Conservation (phyloP, 2,329 filamentous ascomycete genomes). For the Boeremia lycopersici region DNA sequence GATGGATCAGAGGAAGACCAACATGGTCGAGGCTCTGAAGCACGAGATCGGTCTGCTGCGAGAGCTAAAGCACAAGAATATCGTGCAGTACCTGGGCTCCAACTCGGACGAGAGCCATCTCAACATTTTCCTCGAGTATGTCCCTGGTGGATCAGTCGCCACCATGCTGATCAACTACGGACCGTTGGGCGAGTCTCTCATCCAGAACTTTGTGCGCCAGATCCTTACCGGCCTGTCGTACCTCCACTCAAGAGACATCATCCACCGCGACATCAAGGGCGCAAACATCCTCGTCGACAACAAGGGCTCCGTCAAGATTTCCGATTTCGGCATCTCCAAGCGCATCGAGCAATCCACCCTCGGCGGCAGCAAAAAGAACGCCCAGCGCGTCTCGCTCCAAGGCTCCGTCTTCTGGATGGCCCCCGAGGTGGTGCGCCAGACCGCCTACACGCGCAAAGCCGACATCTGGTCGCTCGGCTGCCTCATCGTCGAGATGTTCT, state of each 20-base stretch:
- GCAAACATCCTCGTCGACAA: slow-evolving; percentile 99
- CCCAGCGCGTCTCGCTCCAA: slow-evolving; percentile 75
- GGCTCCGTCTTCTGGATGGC: slow-evolving; percentile 99
- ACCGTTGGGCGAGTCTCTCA: slow-evolving; percentile 87
- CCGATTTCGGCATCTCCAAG: slow-evolving; percentile 98
- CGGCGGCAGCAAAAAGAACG: slow-evolving; percentile 40
- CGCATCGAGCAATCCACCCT: slow-evolving; percentile 92
- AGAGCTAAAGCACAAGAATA: slow-evolving; percentile 93
- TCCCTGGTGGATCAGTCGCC: slow-evolving; percentile 94
- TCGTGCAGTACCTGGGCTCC: slow-evolving; percentile 96
- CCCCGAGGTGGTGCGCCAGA: slow-evolving; percentile 96
- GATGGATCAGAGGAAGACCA: slow-evolving; percentile 87
- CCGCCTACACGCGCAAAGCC: slow-evolving; percentile 95
- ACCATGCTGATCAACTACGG: slow-evolving; percentile 99
- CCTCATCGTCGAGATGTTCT: slow-evolving; percentile 99
- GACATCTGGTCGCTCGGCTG: slow-evolving; percentile 99
- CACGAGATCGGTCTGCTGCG: slow-evolving; percentile 93
- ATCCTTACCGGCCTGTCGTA: slow-evolving; percentile 93
- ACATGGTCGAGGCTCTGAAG: slow-evolving; percentile 97
- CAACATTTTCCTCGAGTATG: slow-evolving; percentile 99
- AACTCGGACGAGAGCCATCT: slow-evolving; percentile 88
- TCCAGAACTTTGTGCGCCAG: slow-evolving; percentile 95
- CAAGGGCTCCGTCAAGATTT: slow-evolving; percentile 98
- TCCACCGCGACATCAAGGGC: slow-evolving; percentile 98
- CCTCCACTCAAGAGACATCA: slow-evolving; percentile 92